Conservation (phyloP, 371 early-diverging fungal genomes). For the Mucor indicus region DNA sequence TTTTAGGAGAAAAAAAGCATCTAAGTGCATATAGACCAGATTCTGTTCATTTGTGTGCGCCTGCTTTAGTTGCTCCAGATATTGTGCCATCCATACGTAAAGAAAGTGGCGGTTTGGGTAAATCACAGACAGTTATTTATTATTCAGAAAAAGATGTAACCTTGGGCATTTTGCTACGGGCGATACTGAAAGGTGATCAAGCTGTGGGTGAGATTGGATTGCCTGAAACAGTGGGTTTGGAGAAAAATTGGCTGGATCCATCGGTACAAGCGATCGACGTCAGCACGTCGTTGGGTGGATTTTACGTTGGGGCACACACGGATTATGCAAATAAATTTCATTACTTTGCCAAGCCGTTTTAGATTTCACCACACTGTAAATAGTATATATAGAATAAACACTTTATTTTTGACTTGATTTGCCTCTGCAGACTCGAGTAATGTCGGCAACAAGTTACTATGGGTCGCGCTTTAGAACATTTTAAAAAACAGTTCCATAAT, state of each 20-base stretch:
- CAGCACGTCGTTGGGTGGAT: constrained; percentile 36
- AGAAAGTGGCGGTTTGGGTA: constrained; percentile 30
- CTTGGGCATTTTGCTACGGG: constrained; percentile 37
- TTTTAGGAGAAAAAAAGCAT: neutral
- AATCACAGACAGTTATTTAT: constrained; percentile 32
- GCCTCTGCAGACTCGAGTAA: no score
- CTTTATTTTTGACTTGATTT: no score
- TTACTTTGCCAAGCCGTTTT: constrained; percentile 26
- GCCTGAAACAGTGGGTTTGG: constrained; percentile 8
- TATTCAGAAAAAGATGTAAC: constrained; percentile 44
- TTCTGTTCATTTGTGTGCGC: constrained; percentile 46
- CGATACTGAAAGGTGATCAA: constrained; percentile 33
- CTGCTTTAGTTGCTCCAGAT: constrained; percentile 37
- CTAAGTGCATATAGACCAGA: constrained; percentile 30
- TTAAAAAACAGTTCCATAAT: no score
- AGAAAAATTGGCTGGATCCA: constrained; percentile 22
- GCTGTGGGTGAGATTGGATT: constrained; percentile 46
- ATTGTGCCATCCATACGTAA: constrained; percentile 23
- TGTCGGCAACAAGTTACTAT: no score
- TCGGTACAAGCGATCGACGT: constrained; percentile 34
- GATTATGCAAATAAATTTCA: constrained; percentile 48
- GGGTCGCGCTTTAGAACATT: no score
- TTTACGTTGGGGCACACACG: constrained; percentile 42
- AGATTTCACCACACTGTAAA: no score
- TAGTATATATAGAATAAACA: no score